Evolutionary conservation across 2,329 filamentous ascomycete genomes (phyloP).

Genomic region (Botrytis elliptica): DNA sequence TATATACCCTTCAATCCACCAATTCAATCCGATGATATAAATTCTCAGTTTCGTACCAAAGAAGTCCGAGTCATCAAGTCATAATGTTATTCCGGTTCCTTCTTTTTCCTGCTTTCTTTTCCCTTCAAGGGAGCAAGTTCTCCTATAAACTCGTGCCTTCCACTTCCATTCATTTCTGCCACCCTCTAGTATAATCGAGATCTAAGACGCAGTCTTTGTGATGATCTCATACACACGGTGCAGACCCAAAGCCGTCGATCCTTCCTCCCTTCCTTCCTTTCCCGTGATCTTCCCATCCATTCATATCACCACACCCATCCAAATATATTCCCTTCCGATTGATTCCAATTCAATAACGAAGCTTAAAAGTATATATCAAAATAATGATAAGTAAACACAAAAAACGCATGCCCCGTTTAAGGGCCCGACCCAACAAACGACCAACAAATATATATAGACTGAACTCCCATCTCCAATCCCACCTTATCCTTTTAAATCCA

Average conservation of each 20-base stretch:
- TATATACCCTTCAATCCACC: not conserved
- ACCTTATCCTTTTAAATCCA: slow-evolving; percentile 16
- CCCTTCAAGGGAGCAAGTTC: not conserved
- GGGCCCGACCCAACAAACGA: slow-evolving; percentile 9
- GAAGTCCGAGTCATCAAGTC: slow-evolving; percentile 15
- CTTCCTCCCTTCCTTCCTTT: slow-evolving; percentile 3
- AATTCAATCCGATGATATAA: slow-evolving; percentile 8
- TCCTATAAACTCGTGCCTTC: not conserved
- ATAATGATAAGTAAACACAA: slow-evolving; percentile 5
- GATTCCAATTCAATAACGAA: slow-evolving; percentile 2
- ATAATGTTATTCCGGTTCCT: not conserved
- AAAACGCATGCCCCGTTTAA: not conserved
- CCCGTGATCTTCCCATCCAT: not conserved
- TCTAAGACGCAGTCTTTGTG: slow-evolving; percentile 3
- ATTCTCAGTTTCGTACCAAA: slow-evolving; percentile 7
- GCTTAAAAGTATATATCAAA: not conserved
- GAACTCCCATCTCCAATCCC: slow-evolving; percentile 16
- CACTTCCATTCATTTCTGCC: not conserved
- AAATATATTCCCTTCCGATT: slow-evolving; percentile 7
- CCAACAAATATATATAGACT: not conserved
- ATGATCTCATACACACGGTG: not conserved
- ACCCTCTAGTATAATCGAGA: not conserved
- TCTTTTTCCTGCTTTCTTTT: not conserved
- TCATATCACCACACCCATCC: slow-evolving; percentile 12
- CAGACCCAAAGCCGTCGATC: slow-evolving; percentile 5